Conservation (phyloP, 176 grass and related monocot genomes). For the Triticum monococcum region DNA sequence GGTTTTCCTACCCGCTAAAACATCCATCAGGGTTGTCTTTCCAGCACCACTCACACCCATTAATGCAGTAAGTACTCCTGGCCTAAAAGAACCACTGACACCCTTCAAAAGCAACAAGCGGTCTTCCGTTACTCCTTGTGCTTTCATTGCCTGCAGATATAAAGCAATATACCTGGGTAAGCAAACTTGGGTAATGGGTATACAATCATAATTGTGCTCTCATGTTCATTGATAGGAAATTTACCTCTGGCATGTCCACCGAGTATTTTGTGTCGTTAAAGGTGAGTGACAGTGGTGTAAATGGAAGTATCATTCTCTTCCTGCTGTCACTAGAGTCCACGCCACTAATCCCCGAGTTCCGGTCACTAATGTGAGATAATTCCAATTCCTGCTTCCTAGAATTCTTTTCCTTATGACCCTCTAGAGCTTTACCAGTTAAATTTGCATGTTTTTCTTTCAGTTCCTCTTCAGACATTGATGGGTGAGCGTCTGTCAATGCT, state of each 20-base stretch:
- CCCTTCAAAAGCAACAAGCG: slow-evolving; percentile 73
- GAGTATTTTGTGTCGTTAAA: slow-evolving; percentile 82
- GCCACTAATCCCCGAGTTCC: slow-evolving; percentile 36
- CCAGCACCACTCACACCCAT: slow-evolving; percentile 94
- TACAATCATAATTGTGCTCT: slow-evolving; percentile 6
- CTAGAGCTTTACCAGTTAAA: slow-evolving; percentile 66
- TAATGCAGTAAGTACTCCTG: slow-evolving; percentile 84
- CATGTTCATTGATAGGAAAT: slow-evolving; percentile 19
- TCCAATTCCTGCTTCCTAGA: slow-evolving; percentile 51
- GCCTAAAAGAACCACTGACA: slow-evolving; percentile 87
- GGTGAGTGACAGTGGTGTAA: slow-evolving; percentile 62
- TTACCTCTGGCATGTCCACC: slow-evolving; percentile 85
- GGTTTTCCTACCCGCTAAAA: slow-evolving; percentile 87
- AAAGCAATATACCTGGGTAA: slow-evolving; percentile 30
- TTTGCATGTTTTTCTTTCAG: slow-evolving; percentile 78
- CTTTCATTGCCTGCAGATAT: slow-evolving; percentile 74
- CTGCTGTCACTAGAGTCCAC: slow-evolving; percentile 35
- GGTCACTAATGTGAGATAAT: slow-evolving; percentile 26
- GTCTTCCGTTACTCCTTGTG: slow-evolving; percentile 71
- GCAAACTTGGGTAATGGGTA: slow-evolving; percentile 3
- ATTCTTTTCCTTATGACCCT: slow-evolving; percentile 48
- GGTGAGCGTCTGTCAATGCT: slow-evolving; percentile 67
- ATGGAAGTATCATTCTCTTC: slow-evolving; percentile 82
- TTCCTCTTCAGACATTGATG: slow-evolving; percentile 69
- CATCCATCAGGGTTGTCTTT: slow-evolving; percentile 96